Percentiles rank a stretch among this genome's conserved stretches.
These are phyloP conservation scores for Blastocystis sp. DNA, from an alignment of 352 stramenopile species.

Conservation along the genomic window DNA sequence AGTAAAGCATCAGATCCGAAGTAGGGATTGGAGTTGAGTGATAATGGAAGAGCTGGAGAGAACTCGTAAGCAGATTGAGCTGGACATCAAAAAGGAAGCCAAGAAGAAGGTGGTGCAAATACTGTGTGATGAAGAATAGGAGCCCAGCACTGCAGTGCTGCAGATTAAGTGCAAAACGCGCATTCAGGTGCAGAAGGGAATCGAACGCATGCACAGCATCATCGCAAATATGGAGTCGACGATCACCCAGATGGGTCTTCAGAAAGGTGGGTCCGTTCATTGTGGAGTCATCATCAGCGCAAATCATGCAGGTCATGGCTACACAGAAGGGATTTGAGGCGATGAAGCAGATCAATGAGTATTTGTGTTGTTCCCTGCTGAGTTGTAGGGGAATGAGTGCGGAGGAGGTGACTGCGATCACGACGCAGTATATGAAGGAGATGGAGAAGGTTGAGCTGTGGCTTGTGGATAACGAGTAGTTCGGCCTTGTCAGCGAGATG, in stretches of 20 bases:
- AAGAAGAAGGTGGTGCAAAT: background rate
- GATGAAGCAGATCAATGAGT: conserved; percentile 41
- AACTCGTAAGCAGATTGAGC: conserved; percentile 1
- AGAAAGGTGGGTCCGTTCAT: conserved; percentile 5
- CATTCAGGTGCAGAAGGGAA: conserved; percentile 18
- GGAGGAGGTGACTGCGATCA: conserved; percentile 15
- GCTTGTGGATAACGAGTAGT: background rate
- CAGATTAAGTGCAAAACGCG: conserved; percentile 42
- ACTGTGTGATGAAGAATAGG: conserved; percentile 10
- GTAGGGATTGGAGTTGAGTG: background rate
- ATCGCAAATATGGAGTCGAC: conserved; percentile 29
- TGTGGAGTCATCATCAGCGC: background rate
- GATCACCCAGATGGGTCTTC: conserved; percentile 15
- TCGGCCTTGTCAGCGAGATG: background rate
- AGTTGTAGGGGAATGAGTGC: conserved; percentile 27
- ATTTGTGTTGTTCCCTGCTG: background rate
- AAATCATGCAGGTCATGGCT: conserved; percentile 31
- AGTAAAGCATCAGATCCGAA: conserved; percentile 31
- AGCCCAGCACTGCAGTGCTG: background rate
- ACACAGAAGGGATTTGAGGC: conserved; percentile 21
- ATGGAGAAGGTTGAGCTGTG: background rate
- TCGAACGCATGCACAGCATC: background rate
- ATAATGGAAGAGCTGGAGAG: conserved; percentile 6
- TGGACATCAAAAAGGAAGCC: background rate
- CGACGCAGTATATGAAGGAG: conserved; percentile 1